Base-by-base conservation (phyloP, 768 basidiomycete species). In the Neoboletus magnificus region DNA sequence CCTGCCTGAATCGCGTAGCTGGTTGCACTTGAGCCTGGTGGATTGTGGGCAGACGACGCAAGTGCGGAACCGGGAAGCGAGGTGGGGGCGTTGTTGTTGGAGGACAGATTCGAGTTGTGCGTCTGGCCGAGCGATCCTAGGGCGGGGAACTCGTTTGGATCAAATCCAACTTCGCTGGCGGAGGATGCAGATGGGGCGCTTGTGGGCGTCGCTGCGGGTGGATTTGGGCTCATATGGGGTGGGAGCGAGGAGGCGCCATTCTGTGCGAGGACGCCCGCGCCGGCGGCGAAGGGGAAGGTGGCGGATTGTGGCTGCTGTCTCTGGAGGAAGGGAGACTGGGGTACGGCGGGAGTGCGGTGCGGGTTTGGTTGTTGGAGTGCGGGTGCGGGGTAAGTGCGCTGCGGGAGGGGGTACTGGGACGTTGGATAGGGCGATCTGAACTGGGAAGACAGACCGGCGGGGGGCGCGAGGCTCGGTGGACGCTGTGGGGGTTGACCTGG, bases 81-180 rank as follows among this genome's bases (percentile, higher is more conserved):
- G 40, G 20, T 22, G 3, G 69, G 67, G 20, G 65, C 62, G 45
- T 66, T 74, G 36, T 71, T 76, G 45, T 65, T 73, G 13, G 68
- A 55, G 39, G 71, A 66, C 41, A 72, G 74, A 61, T 73, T 77
- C 41, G 66, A 75, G 62, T 58, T 74, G 41, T 69, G 75, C 47
- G 74, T 76, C 56, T 76, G 79, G 15, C 80, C 79, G 41, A 85
- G 84, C 39, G 80, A 76, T 32, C 91, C 91, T 20, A 93, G 81
- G 15, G 89, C 90, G n/a, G 91, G 91, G 63, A 92, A 91, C 71
- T 91, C 91, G 66, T 89, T 91, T 32, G 84, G 89, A 76, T 92
- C 91, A 37, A 91, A 82, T 20, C 85, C 87, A 55, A 89, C 84
- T 66, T 91, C 90, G 69, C 81, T 86, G 33, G 82, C 76, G 27